Evolutionary conservation across 371 early-diverging fungal genomes (phyloP).

Genomic region (Zychaea mexicana): DNA sequence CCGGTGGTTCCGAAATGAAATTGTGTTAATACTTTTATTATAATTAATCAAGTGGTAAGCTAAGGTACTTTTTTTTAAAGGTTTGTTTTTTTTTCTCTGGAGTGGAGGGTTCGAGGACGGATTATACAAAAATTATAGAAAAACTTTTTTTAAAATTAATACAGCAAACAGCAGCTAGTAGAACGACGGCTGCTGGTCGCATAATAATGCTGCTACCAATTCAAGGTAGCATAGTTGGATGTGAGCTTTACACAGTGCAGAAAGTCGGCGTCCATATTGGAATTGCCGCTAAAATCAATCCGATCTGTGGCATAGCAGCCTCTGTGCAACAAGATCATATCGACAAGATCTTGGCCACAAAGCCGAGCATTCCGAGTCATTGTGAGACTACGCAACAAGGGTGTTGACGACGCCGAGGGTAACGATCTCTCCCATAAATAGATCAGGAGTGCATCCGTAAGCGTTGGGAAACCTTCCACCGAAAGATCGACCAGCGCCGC

Average conservation of each 20-base stretch:
- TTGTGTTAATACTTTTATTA: too few species aligned
- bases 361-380: neutral
- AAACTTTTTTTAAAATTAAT: too few species aligned
- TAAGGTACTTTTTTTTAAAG: too few species aligned
- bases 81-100: too few species aligned
- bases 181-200: too few species aligned
- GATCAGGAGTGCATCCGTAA: neutral
- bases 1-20: too few species aligned
- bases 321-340: neutral
- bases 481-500: neutral
- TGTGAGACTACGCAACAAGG: neutral
- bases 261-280: neutral
- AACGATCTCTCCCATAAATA: neutral
- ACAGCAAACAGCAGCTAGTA: too few species aligned
- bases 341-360: neutral
- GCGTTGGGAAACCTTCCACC: neutral
- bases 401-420: neutral
- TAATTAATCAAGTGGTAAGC: too few species aligned
- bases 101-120: too few species aligned
- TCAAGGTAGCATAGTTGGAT: neutral
- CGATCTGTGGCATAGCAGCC: slow-evolving; percentile 1
- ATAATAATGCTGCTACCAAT: too few species aligned
- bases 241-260: neutral
- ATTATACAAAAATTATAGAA: too few species aligned
- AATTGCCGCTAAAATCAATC: neutral